These are phyloP conservation scores for Coemansia sp. DNA, from an alignment of 192 early-diverging fungal species.

Conservation along the genomic window DNA sequence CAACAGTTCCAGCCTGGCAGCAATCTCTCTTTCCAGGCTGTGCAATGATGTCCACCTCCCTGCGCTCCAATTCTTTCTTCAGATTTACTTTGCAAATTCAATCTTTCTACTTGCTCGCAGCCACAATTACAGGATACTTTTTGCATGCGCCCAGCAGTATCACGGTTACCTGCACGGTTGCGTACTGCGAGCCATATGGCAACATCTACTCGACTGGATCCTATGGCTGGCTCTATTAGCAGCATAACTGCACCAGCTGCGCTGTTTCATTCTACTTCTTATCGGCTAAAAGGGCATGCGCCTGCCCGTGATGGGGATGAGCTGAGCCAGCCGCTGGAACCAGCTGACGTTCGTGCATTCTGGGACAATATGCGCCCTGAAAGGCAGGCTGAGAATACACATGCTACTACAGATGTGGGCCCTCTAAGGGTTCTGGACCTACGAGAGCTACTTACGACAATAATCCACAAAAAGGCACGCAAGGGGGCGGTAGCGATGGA, in stretches of 20 bases:
- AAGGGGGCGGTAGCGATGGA: slow-evolving; percentile 56
- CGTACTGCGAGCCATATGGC: not conserved
- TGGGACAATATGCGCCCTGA: slow-evolving; percentile 27
- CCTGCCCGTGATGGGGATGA: slow-evolving; percentile 45
- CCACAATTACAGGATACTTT: not conserved
- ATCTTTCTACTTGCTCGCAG: not conserved
- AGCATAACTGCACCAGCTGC: not conserved
- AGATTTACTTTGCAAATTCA: not conserved
- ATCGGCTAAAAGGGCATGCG: slow-evolving; percentile 4
- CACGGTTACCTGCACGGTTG: not conserved
- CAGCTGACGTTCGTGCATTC: slow-evolving; percentile 36
- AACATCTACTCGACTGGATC: not conserved
- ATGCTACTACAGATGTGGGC: not conserved
- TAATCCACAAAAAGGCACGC: slow-evolving; percentile 53
- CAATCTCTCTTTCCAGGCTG: no score
- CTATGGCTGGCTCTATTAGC: not conserved
- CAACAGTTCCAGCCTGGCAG: no score
- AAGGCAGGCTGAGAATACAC: not conserved
- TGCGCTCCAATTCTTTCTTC: not conserved
- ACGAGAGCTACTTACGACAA: slow-evolving; percentile 29
- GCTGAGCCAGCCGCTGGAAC: slow-evolving; percentile 46
- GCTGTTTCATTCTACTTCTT: slow-evolving; percentile 10
- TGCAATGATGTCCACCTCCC: not conserved
- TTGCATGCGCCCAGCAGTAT: not conserved
- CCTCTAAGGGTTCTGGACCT: slow-evolving; percentile 9